Base-by-base conservation (phyloP, 148 eudicot genomes). In the Polygonum aviculare region DNA sequence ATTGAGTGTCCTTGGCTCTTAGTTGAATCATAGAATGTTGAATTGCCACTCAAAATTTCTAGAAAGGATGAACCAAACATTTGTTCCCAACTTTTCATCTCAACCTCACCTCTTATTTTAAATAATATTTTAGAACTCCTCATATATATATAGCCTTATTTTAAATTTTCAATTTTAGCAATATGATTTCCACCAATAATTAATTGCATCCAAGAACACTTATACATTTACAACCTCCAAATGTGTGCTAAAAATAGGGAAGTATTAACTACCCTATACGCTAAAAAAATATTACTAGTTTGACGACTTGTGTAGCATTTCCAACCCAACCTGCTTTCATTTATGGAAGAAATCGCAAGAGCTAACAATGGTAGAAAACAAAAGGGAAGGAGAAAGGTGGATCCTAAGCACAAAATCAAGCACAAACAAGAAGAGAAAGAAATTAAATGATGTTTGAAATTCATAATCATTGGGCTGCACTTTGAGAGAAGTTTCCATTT, bases 301-400 rank as follows among this genome's bases (percentile, higher is more conserved):
- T 57, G 35, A 57, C 65, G 21, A 57, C 12, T 57, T 57, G 3
- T 57, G 0, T 6, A 22, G 21, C 33, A 63, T 31, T 63, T 31
- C 18, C 12, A 15, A 33, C 40, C 41, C 8, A 33, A 1, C 35
- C 7, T 14, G 19, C 39, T 12, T 63, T 22, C 67, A 31, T 63
- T 35, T 63, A 63, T 63, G 70, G 70, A 63, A 63, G 70, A 63
- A 63, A 60, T 33, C 0, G 11, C 38, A 36, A 63, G 16, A 14
- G 41, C 2, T 0, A 63, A 63, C 5, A 39, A 31, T 12, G 40
- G 69, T 40, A 63, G 70, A 63, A 33, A 35, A 63, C 41, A 63
- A 63, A 35, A 33, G 6, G 65, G n/a, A 63, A 63, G 41, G 70
- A 33, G 70, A 63, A 63, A 31, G 70, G 70, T 63, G 70, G 70